These are phyloP conservation scores for Alternaria ethzedia DNA, from an alignment of 2,329 filamentous ascomycete species.

Conservation along the genomic window DNA sequence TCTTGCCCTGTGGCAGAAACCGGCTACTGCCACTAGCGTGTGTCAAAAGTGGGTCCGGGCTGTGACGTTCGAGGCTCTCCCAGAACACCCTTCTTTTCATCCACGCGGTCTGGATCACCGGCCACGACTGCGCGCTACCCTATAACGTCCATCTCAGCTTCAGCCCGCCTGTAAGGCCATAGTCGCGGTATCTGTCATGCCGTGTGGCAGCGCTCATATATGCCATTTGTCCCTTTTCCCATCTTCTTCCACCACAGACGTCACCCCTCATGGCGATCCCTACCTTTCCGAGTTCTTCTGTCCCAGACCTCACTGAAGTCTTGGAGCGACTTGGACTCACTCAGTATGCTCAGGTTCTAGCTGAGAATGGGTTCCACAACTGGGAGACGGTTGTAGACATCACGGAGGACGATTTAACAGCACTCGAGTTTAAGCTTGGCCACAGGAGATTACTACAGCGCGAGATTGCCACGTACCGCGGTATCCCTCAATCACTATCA, in stretches of 20 bases:
- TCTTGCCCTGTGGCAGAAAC: neutral
- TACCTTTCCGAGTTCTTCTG: conserved; percentile 22
- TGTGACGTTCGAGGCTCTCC: conserved; percentile 11
- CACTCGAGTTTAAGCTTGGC: conserved; percentile 49
- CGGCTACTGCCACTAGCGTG: conserved; percentile 9
- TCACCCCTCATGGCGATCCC: conserved; percentile 37
- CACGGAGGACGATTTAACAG: conserved; percentile 48
- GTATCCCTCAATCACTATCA: conserved; percentile 34
- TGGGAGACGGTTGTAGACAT: conserved; percentile 51
- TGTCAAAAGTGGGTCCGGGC: conserved; percentile 7
- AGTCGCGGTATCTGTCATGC: conserved; percentile 7
- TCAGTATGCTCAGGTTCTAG: conserved; percentile 35
- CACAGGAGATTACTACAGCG: conserved; percentile 49
- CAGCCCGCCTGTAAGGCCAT: conserved; percentile 2
- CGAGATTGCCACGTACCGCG: conserved; percentile 48
- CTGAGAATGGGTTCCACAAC: conserved; percentile 46
- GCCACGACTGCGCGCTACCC: conserved; percentile 18
- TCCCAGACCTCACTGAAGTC: conserved; percentile 35
- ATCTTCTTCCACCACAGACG: conserved; percentile 18
- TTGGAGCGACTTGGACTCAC: conserved; percentile 41
- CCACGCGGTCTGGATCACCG: conserved; percentile 16
- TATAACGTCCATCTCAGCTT: conserved; percentile 12
- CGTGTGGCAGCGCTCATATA: conserved; percentile 10
- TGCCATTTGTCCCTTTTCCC: conserved; percentile 21
- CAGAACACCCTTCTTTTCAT: conserved; percentile 22